Base-by-base conservation (phyloP, 2,329 filamentous ascomycete genomes). In the Talaromyces sp. region DNA sequence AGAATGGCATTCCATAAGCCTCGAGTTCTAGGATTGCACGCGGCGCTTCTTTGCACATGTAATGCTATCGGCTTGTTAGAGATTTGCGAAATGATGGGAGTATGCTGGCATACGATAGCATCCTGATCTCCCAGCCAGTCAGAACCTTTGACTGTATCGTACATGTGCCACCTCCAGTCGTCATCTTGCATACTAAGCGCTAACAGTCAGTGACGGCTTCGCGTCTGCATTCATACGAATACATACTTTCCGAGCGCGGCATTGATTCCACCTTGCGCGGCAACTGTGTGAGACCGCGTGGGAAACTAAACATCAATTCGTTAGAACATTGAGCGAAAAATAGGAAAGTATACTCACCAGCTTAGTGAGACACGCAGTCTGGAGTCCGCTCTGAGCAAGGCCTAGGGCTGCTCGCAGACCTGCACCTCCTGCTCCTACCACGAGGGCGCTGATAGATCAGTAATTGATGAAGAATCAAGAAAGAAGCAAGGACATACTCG, bases 151-250 rank as follows among this genome's bases (percentile, higher is more conserved):
- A 97, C 93, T 50, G 93, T 97, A 80, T 97, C 93, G 85, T 97
- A 97, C 93, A 97, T 97, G 83, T 97, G 93, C 93, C 93, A 97
- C 85, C 93, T 89, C 93, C 93, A 97, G 83, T 97, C 93, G 75
- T 97, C 93, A 84, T 94, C 88, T 85, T 97, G 93, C 93, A 97
- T 97, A 84, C 96, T 97, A 37, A 27, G 6, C 1, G 6, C 41
- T 33, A 9, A 19, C 10, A 45, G 31, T 63, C 61, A 47, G 45
- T 25, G 45, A 6, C 19, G 13, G 5, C 27, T 2, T 19, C 10
- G 19, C 7, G 10, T 25, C 19, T 11, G 19, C 9, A 19, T 25
- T 47, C 19, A 9, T 47, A 4, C 13, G 17, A 60, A 47, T n/a
- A 76, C 76, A 47, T 74, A 78, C 76, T 79, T 79, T 73, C 77